phyloP scores from a whole-genome alignment of 208 protist species.

The Phytomonas francai region DNA sequence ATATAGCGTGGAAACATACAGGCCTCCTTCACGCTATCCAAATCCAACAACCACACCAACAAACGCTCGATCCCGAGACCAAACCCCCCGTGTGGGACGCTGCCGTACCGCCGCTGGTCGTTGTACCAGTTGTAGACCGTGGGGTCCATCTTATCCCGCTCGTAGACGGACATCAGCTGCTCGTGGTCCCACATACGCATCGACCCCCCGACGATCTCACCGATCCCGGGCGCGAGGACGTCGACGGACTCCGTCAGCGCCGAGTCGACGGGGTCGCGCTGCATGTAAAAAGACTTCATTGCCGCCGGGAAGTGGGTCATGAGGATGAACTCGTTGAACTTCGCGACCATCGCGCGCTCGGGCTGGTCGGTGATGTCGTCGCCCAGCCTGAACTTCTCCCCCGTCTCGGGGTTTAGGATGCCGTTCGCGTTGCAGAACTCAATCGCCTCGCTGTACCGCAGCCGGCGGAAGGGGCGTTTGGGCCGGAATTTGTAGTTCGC shows the following conservation, averaged over 20 bases:
- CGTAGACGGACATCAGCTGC: slow-evolving; percentile 91
- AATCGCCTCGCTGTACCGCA: slow-evolving; percentile 96
- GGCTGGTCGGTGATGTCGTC: slow-evolving; percentile 98
- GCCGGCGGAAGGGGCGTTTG: slow-evolving; percentile 92
- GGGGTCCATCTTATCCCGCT: slow-evolving; percentile 92
- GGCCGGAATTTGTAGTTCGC: slow-evolving; percentile 88
- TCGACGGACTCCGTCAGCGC: slow-evolving; percentile 93
- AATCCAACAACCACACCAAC: slow-evolving; percentile 94
- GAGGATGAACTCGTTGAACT: slow-evolving; percentile 95
- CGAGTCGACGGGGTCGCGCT: slow-evolving; percentile 69
- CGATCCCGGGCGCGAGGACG: slow-evolving; percentile 96
- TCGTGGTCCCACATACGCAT: slow-evolving; percentile 96
- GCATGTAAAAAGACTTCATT: slow-evolving; percentile 99
- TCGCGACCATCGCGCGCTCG: slow-evolving; percentile 96
- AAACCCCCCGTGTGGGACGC: slow-evolving; percentile 96
- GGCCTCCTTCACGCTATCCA: slow-evolving; percentile 95
- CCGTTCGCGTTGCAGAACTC: slow-evolving; percentile 92
- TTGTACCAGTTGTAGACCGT: slow-evolving; percentile 98
- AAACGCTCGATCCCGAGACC: slow-evolving; percentile 97
- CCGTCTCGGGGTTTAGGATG: slow-evolving; percentile 91
- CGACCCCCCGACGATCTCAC: slow-evolving; percentile 98
- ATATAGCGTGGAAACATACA: slow-evolving; percentile 96
- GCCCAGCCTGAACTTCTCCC: slow-evolving; percentile 87
- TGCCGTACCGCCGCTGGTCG: slow-evolving; percentile 97
- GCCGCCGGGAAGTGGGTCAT: slow-evolving; percentile 95